Evolutionary conservation across 2,329 filamentous ascomycete species (phyloP), one percentile per base, ranked within the genome.

Genomic region (Microsporum canis): DNA sequence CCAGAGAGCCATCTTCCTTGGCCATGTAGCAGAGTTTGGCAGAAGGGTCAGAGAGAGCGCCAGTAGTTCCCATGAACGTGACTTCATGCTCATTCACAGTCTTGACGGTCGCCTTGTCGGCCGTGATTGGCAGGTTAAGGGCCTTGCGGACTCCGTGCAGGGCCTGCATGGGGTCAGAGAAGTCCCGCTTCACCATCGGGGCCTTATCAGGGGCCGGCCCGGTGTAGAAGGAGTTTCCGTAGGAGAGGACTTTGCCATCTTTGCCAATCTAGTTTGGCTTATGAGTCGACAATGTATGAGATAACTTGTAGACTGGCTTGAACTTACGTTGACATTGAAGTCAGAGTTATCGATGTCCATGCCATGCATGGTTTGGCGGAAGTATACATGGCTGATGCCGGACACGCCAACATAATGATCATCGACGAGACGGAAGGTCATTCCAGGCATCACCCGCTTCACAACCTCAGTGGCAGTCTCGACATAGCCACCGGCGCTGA

Each of bases 271-370:
- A 58, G 29, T 51, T 29, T 36, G 36, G 12, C 60, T 51, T 27
- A 29, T 51, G 27, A 51, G 45, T 29, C 27, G 14, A 12, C 8
- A 12, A 12, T 7, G 27, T 51, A 12, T 27, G 27, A 31, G 14
- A 5, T 29, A 43, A 57, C 6, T 57, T 29, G 34, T 29, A 43
- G 23, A 31, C 23, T 14, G 41, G 39, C 14, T 33, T 36, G 33
- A 29, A 49, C 62, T 60, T 60, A 63, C 62, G 47, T 63, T 63
- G 17, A 63, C 60, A 53, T 63, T 63, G 58, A 63, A 62, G 43
- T 63, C 62, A 36, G 60, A 53, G 51, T 63, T 63, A 31, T 63
- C 62, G 41, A 63, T 43, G 51, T 63, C 62, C 23, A 63, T 43
- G 5, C 62, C 62, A 12, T 63, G 57, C 43, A 62, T 33, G n/a